Percentiles rank a stretch among this genome's conserved stretches.
Evolutionary conservation across 148 eudicot species (phyloP).

Genomic region (Chenopodium formosanum): DNA sequence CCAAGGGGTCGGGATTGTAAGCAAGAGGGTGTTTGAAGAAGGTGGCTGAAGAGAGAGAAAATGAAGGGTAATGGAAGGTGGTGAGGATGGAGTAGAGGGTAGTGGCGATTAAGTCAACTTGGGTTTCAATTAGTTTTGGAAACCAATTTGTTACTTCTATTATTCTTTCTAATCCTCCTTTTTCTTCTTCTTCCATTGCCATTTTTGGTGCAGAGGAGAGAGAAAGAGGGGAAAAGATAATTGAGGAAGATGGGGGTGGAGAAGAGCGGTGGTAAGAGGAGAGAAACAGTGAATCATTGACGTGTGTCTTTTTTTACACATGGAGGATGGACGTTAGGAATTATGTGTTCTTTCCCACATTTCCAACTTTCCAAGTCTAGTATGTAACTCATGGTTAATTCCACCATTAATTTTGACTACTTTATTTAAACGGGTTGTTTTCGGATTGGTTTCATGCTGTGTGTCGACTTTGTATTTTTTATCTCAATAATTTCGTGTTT

Average conservation of each 20-base stretch:
- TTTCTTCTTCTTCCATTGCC: not conserved
- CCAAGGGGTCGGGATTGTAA: too few species aligned
- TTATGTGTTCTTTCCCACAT: not conserved
- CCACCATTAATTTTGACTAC: too few species aligned
- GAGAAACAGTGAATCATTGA: not conserved
- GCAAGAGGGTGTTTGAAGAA: not conserved
- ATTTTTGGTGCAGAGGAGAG: not conserved
- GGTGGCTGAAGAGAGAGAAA: conserved; percentile 19
- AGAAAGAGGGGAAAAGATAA: not conserved
- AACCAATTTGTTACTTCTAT: conserved; percentile 15
- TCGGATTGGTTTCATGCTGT: too few species aligned
- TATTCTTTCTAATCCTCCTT: too few species aligned
- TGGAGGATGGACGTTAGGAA: not conserved
- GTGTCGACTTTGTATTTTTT: too few species aligned
- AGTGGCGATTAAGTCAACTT: conserved; percentile 36
- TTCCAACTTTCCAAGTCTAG: not conserved
- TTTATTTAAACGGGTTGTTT: too few species aligned
- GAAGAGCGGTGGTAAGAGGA: conserved; percentile 7
- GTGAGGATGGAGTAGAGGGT: conserved; percentile 30
- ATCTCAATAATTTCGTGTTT: too few species aligned
- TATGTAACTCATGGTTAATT: too few species aligned
- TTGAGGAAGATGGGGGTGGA: conserved; percentile 12
- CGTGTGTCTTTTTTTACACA: conserved; percentile 6
- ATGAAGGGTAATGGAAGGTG: conserved; percentile 17
- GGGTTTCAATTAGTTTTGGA: conserved; percentile 35